A percentile compares a stretch with the other conserved stretches of the same genome.
Evolutionary conservation across 805 yeast genomes (phyloP).

Genomic region (Candida vaughaniae): DNA sequence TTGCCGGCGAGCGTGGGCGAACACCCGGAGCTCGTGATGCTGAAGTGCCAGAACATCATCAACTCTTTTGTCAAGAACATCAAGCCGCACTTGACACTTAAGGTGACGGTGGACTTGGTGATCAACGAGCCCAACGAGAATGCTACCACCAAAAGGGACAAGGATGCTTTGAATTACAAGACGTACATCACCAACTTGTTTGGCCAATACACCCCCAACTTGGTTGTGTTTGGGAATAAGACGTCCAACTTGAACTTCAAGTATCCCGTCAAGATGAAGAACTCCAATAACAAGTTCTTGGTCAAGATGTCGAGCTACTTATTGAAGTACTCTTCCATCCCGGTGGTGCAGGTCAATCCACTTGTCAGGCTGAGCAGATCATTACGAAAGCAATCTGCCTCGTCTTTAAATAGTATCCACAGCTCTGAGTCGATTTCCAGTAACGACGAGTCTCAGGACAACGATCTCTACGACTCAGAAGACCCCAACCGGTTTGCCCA

Average conservation of each 20-base stretch:
- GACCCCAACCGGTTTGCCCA: constrained; percentile 18
- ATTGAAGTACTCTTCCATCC: constrained; percentile 39
- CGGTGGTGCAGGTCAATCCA: constrained; percentile 26
- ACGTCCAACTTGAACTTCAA: constrained; percentile 42
- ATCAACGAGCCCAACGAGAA: constrained; percentile 16
- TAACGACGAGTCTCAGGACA: background rate
- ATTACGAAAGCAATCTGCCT: background rate
- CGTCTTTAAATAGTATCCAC: background rate
- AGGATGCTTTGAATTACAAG: constrained; percentile 24
- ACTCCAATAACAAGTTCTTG: constrained; percentile 24
- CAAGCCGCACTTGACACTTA: constrained; percentile 23
- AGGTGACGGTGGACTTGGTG: constrained; percentile 41
- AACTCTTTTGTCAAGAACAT: constrained; percentile 19
- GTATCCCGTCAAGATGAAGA: constrained; percentile 33
- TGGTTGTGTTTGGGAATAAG: constrained; percentile 37
- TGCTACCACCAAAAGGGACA: constrained; percentile 4
- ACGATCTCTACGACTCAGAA: background rate
- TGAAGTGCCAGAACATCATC: constrained; percentile 26
- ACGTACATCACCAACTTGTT: constrained; percentile 36
- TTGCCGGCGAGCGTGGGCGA: constrained; percentile 21
- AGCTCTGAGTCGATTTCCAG: background rate
- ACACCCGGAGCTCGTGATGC: constrained; percentile 1
- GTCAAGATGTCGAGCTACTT: constrained; percentile 38
- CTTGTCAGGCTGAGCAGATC: background rate
- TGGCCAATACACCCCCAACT: constrained; percentile 41